Evolutionary conservation across 805 yeast species (phyloP).

Genomic region (Pichia cephalocereana): DNA sequence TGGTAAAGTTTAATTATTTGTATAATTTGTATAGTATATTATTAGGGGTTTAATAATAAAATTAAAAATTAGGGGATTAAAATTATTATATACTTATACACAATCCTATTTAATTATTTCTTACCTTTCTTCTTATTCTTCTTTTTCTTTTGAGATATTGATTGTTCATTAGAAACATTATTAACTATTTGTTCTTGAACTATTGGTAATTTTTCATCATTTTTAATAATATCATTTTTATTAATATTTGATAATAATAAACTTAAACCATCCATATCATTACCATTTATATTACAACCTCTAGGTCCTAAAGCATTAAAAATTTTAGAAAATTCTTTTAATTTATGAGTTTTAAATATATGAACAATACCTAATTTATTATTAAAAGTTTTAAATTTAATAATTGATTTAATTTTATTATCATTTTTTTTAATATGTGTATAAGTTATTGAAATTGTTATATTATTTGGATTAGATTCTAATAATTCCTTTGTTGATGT

Average conservation of each 20-base stretch:
- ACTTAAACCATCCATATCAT: slow-evolving; percentile 21
- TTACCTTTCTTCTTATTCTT: slow-evolving; percentile 19
- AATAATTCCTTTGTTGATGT: slow-evolving; percentile 21
- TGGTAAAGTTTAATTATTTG: neutral
- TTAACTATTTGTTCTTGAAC: neutral
- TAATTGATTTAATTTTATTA: slow-evolving; percentile 17
- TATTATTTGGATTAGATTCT: slow-evolving; percentile 21
- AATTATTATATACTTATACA: too few species aligned
- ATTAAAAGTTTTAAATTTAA: slow-evolving; percentile 56
- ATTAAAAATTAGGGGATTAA: too few species aligned
- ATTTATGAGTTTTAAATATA: slow-evolving; percentile 46
- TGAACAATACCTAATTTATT: slow-evolving; percentile 55
- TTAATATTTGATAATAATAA: slow-evolving; percentile 18
- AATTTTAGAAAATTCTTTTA: slow-evolving; percentile 67
- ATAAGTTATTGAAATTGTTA: slow-evolving; percentile 26
- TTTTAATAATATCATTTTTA: slow-evolving; percentile 10
- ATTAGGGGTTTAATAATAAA: neutral
- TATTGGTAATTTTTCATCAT: neutral
- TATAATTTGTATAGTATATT: neutral
- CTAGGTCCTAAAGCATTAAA: slow-evolving; percentile 67
- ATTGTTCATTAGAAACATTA: neutral
- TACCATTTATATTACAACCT: slow-evolving; percentile 25
- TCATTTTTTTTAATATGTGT: slow-evolving; percentile 21
- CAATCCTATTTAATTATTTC: slow-evolving; percentile 2
- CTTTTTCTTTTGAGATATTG: slow-evolving; percentile 6